phyloP scores from a whole-genome alignment of 768 basidiomycete species.

The Rhodotorula paludigena region DNA sequence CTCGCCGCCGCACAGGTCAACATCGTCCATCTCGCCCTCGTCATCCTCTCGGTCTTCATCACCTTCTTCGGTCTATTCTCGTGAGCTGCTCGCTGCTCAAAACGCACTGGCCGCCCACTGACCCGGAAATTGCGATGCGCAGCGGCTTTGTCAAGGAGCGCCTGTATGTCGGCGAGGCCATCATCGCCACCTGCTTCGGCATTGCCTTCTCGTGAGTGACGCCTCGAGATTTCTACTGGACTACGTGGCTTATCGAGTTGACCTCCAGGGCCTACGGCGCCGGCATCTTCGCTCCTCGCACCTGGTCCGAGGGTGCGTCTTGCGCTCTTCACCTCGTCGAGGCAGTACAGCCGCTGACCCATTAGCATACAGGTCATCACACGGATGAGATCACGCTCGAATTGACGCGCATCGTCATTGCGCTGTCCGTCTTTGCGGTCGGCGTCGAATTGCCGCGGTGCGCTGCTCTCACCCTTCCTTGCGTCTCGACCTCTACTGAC shows the following conservation, averaged over 20 bases:
- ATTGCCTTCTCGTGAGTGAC: slow-evolving; percentile 50
- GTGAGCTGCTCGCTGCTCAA: slow-evolving; percentile 7
- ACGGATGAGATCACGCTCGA: slow-evolving; percentile 82
- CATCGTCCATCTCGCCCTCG: slow-evolving; percentile 36
- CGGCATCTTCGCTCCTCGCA: slow-evolving; percentile 41
- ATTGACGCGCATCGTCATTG: slow-evolving; percentile 83
- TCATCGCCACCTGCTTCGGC: slow-evolving; percentile 88
- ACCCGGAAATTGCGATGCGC: no score
- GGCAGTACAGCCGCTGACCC: neutral
- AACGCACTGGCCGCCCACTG: no score
- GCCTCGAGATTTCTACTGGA: neutral
- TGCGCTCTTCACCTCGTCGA: neutral
- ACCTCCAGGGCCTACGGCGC: slow-evolving; percentile 40
- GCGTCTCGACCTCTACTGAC: neutral
- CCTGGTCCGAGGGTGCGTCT: slow-evolving; percentile 33
- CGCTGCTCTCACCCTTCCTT: neutral
- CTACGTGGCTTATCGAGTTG: neutral
- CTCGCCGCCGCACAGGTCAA: slow-evolving; percentile 28
- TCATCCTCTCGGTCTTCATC: slow-evolving; percentile 35
- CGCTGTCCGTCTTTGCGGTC: slow-evolving; percentile 94
- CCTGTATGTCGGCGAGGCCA: slow-evolving; percentile 93
- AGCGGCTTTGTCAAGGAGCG: slow-evolving; percentile 70
- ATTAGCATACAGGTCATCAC: slow-evolving; percentile 30
- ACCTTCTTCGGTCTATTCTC: slow-evolving; percentile 41
- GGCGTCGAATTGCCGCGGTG: slow-evolving; percentile 85